Conservation (phyloP, 306 rosid genomes). For the Benincasa hispida region DNA sequence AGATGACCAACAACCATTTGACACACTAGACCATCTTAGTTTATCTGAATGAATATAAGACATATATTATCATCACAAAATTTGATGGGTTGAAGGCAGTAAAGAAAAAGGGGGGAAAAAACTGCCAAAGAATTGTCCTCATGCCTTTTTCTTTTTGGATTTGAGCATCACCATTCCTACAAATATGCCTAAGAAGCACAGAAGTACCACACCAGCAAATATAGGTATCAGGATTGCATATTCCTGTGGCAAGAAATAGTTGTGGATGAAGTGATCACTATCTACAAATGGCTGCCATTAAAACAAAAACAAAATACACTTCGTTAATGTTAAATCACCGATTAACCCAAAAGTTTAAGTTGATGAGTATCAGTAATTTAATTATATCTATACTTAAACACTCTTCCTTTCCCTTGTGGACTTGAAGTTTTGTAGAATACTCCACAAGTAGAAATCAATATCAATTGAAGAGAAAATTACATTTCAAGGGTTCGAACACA, state of each 20-base stretch:
- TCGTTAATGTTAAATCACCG: neutral
- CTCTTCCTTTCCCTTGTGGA: neutral
- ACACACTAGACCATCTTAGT: neutral
- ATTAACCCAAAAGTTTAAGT: neutral
- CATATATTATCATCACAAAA: neutral
- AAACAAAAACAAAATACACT: neutral
- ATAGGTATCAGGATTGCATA: conserved; percentile 76
- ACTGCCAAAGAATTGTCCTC: neutral
- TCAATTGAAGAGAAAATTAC: no score
- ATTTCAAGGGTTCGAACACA: no score
- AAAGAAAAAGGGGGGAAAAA: neutral
- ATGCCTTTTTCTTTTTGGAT: conserved; percentile 82
- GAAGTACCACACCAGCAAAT: conserved; percentile 57
- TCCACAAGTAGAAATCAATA: no score
- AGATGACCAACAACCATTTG: neutral
- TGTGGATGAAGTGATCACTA: conserved; percentile 68
- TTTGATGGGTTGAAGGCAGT: neutral
- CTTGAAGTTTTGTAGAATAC: neutral
- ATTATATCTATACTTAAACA: neutral
- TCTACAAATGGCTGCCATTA: conserved; percentile 92
- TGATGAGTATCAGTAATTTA: neutral
- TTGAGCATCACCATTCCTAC: conserved; percentile 83
- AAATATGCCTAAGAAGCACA: conserved; percentile 63
- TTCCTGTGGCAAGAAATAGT: conserved; percentile 82
- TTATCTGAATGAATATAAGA: neutral